Base-by-base conservation (phyloP, 108 stramenopile species). In the Pseudonitzschia pungens region DNA sequence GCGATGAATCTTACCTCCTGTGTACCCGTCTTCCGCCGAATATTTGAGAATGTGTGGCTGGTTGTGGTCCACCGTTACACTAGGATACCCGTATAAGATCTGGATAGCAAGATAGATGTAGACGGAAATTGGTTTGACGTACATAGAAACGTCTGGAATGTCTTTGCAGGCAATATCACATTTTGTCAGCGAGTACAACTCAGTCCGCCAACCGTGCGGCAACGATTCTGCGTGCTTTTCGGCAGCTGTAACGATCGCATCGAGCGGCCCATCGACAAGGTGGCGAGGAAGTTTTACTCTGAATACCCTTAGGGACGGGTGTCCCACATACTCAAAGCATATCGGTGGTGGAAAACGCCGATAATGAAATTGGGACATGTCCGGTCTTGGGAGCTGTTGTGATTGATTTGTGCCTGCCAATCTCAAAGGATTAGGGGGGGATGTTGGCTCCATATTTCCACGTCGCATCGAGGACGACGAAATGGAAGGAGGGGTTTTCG, bases 11-110 rank as follows among this genome's bases (percentile, higher is more conserved):
- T 54, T 70, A 79, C 78, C 78, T 40, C 90, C 90, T 11, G 81
- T 89, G 56, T 91, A 86, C 9, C 76, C 82, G 24, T 72, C 74
- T 48, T 85, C 78, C 9, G 74, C 59, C 10, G 84, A 86, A 70
- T 93, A 93, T 51, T 91, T 90, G 14, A 93, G 70, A 20, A 93
- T 83, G 52, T 93, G 92, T 12, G 92, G 92, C 53, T 93, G 92
- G 68, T 91, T 89, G 31, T 80, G 65, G 76, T 90, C 92, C 69
- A 90, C 69, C 21, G 65, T 57, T 20, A 93, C 70, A 21, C 54
- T 24, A 11, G 54, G 27, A 27, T 53, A 59, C 20, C 68, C 73
- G 60, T 84, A 91, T 64, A 89, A 65, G 26, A 69, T 65, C 18
- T 51, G 48, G 21, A 84, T 79, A 20, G 63, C 73, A 51, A 70